Base-by-base conservation (phyloP, 1,284 basidiomycete species). In the Apiotrichum siamense region DNA sequence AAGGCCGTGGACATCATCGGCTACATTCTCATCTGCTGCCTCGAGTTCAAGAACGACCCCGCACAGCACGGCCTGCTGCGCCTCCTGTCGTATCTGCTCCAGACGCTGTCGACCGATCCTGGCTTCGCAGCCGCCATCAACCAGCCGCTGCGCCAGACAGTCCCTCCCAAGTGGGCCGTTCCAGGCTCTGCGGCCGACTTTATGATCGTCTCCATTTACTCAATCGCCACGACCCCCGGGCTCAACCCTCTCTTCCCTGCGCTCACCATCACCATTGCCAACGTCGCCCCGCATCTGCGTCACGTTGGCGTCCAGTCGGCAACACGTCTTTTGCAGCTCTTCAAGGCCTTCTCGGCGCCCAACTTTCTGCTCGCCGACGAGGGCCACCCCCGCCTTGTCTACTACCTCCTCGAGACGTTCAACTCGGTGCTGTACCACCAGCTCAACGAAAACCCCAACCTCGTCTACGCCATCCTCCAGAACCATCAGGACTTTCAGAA, bases 61-160 rank as follows among this genome's bases (percentile, higher is more conserved):
- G 88, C 93, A 50, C 85, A 93, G 76, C 87, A 96, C 62, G 93
- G 91, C 0, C 76, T 97, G 24, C 89, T 92, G 61, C 82, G 93
- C 41, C 83, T 89, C 4, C 77, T 94, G 27, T 88, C 89, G 3
- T 97, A 96, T 72, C 85, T 97, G 53, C 77, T 97, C 5, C 94
- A 98, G 67, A 86, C 88, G 5, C 74, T 97, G 18, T 92, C 91
- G 4, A 84, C 90, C 0, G 88, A 96, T 62, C 78, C 79, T 26
- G 77, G 80, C 0, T 93, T 97, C 64, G 88, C 86, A 3, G 62
- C 70, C 6, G 82, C 82, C 49, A 74, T 94, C 31, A 78, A 79
- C 48, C 64, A 70, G 31, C 80, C 76, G 17, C 62, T 72, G 42
- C 83, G 79, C 58, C 76, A 81, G 7, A 77, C 82, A 26, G 70